Conservation (phyloP, 331 rosid species). For the Acacia pycnantha region DNA sequence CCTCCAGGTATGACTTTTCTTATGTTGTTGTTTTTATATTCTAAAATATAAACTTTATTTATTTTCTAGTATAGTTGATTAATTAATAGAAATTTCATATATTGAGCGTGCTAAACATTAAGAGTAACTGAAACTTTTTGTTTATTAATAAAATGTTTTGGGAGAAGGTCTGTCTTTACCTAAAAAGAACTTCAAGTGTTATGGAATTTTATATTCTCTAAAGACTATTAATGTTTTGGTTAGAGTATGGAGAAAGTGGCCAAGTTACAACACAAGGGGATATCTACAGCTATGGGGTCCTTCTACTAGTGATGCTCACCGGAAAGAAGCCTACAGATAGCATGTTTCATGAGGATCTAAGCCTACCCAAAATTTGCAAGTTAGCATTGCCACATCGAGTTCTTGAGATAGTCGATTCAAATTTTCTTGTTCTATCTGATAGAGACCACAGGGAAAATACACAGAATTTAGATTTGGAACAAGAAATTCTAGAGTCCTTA, state of each 20-base stretch:
- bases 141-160: too few species aligned
- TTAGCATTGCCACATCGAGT: slow-evolving; percentile 19
- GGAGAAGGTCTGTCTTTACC: neutral
- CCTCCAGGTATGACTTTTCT: neutral
- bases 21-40: neutral
- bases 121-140: too few species aligned
- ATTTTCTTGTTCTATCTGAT: neutral
- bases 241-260: slow-evolving; percentile 31
- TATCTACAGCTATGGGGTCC: neutral
- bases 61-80: too few species aligned
- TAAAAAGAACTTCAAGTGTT: too few species aligned
- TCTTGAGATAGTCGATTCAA: neutral
- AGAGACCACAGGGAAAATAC: neutral
- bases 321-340: neutral
- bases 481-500: neutral
- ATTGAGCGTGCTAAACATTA: neutral
- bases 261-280: slow-evolving; percentile 11
- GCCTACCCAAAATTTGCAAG: slow-evolving; percentile 15
- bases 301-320: neutral
- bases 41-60: neutral
- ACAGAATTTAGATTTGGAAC: neutral
- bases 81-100: neutral
- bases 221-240: neutral
- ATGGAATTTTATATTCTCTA: neutral
- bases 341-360: slow-evolving; percentile 26